Evolutionary conservation across 2,329 filamentous ascomycete species (phyloP), one percentile per base, ranked within the genome.

Genomic region (Colletotrichum melonis): DNA sequence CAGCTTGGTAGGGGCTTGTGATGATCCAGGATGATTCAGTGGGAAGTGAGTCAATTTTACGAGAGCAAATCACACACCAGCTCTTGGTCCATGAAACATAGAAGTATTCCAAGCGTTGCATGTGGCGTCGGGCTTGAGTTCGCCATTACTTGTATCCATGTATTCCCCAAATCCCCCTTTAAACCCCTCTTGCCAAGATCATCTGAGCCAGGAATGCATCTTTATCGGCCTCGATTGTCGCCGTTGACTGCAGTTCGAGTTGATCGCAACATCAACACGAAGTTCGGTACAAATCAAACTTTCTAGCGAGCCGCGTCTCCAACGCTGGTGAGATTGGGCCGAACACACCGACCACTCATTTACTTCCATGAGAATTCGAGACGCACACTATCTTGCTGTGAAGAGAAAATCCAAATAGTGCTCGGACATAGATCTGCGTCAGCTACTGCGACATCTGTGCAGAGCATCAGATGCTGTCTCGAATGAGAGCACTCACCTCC

Each of bases 301-400:
- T 55, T 46, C 2, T 6, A 38, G 22, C 24, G 11, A 24, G 11
- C 52, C 4, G 12, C 11, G 12, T 6, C 28, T 30, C 16, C 35
- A 24, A 66, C 54, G 16, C 38, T 54, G 54, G 54, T 24, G 22
- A 54, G 19, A 66, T 65, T 69, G 26, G n/a, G 32, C 38, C 19
- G 54, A 42, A 59, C 30, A 14, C 54, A 11, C 22, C 4, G 30
- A 28, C 52, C 67, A 67, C 24, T 62, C 19, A 9, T 46, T n/a
- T 32, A 19, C 63, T 67, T 67, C 46, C 66, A 67, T 32, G 14
- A 1, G 16, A 16, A 16, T 71, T 67, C 56, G 63, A 71, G 55
- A 55, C 46, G 30, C n/a, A 22, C 16, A 14, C 57, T 24, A 24
- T 22, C 8, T 8, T 38, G 2, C 32, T 42, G 26, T 35, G 8